phyloP scores from a whole-genome alignment of 768 basidiomycete species.

The Hypsizygus marmoreus region DNA sequence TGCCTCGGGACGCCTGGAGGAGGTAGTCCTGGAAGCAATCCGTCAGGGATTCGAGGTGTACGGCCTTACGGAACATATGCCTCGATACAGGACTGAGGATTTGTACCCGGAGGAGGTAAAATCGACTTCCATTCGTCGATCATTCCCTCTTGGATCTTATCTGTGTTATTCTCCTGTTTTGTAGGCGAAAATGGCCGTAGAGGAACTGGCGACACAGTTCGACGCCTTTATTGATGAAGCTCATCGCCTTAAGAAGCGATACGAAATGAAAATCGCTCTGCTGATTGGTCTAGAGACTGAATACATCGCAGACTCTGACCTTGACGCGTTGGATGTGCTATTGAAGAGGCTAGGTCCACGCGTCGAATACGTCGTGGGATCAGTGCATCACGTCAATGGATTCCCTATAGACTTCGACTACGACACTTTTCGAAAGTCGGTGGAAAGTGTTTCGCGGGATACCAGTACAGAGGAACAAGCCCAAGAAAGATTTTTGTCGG shows the following conservation, averaged over 20 bases:
- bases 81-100: conserved; percentile 78
- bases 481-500: conserved; percentile 51
- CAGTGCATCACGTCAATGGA: conserved; percentile 86
- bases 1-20: conserved; percentile 77
- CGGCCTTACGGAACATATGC: conserved; percentile 92
- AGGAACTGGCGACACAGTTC: conserved; percentile 65
- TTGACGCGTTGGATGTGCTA: conserved; percentile 55
- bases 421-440: conserved; percentile 62
- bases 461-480: conserved; percentile 28
- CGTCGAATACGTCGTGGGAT: conserved; percentile 91
- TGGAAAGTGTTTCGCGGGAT: conserved; percentile 43
- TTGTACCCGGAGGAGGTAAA: conserved; percentile 95
- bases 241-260: conserved; percentile 64
- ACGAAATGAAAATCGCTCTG: conserved; percentile 68
- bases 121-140: conserved; percentile 3
- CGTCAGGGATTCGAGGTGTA: conserved; percentile 76
- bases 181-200: conserved; percentile 59
- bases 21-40: conserved; percentile 82
- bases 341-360: conserved; percentile 47
- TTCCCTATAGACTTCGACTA: conserved; percentile 93
- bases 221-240: conserved; percentile 76
- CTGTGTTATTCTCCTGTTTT: conserved; percentile 11
- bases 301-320: conserved; percentile 70
- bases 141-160: neutral
- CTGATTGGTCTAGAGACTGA: conserved; percentile 95